phyloP scores from a whole-genome alignment of 2,329 filamentous ascomycete species.

The Penicillium sp. region DNA sequence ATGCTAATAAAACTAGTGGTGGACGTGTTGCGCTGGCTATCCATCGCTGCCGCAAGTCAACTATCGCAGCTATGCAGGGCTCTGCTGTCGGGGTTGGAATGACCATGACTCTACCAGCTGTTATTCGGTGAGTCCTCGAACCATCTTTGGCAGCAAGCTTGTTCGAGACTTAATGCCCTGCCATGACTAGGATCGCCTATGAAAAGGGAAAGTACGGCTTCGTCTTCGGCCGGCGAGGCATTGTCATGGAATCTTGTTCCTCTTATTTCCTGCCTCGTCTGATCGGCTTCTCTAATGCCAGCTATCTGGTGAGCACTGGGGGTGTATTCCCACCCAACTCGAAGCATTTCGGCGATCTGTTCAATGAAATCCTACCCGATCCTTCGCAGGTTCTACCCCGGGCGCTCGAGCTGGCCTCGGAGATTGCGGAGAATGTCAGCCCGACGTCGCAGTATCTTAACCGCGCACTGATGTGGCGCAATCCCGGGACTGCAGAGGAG shows the following conservation, averaged over 20 bases:
- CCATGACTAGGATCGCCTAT: constrained; percentile 56
- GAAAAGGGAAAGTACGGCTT: constrained; percentile 71
- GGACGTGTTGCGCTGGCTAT: constrained; percentile 56
- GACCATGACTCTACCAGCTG: constrained; percentile 64
- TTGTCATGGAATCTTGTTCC: constrained; percentile 74
- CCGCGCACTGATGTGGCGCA: constrained; percentile 71
- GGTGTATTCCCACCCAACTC: constrained; percentile 60
- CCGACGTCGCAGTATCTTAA: constrained; percentile 69
- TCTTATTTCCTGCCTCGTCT: constrained; percentile 75
- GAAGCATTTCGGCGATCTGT: constrained; percentile 61
- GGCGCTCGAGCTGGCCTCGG: constrained; percentile 69
- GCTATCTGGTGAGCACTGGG: constrained; percentile 65
- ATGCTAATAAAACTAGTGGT: constrained; percentile 42
- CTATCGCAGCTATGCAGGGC: constrained; percentile 62
- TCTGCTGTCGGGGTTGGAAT: constrained; percentile 65
- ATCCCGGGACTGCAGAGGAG: constrained; percentile 65
- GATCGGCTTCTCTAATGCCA: constrained; percentile 58
- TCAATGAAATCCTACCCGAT: constrained; percentile 67
- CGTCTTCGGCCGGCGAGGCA: constrained; percentile 72
- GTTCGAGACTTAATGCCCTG: not conserved
- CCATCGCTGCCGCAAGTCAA: constrained; percentile 62
- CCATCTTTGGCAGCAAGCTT: fast-evolving
- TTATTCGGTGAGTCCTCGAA: constrained; percentile 48
- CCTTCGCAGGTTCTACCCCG: constrained; percentile 67
- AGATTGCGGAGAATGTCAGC: constrained; percentile 71